phyloP scores from a whole-genome alignment of 768 basidiomycete genomes.

The Dentipellis fragilis region DNA sequence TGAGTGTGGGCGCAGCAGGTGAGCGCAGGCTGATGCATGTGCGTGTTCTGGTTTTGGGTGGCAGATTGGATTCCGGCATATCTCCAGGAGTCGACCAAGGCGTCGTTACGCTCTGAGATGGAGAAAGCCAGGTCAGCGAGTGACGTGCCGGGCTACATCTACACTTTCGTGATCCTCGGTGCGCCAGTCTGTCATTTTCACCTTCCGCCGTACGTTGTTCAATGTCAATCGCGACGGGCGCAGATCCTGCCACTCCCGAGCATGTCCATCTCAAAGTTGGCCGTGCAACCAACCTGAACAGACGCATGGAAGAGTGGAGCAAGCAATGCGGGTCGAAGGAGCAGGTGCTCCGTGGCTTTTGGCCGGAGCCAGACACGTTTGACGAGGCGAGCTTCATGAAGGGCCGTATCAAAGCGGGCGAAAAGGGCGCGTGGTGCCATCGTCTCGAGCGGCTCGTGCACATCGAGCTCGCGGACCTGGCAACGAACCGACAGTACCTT shows the following conservation, averaged over 20 bases:
- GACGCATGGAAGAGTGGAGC: slow-evolving; percentile 69
- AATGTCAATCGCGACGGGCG: no score
- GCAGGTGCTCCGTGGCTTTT: slow-evolving; percentile 65
- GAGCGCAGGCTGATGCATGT: no score
- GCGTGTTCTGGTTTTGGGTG: no score
- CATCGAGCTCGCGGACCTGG: slow-evolving; percentile 67
- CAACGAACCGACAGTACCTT: slow-evolving; percentile 48
- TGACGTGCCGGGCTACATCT: slow-evolving; percentile 71
- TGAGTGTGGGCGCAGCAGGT: no score
- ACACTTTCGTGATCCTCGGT: slow-evolving; percentile 75
- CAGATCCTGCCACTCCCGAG: slow-evolving; percentile 25
- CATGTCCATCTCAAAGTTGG: slow-evolving; percentile 70
- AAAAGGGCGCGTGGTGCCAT: slow-evolving; percentile 57
- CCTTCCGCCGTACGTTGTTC: not conserved
- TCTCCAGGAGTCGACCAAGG: slow-evolving; percentile 49
- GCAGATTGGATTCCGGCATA: slow-evolving; percentile 66
- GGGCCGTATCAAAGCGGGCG: slow-evolving; percentile 51
- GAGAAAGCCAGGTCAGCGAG: slow-evolving; percentile 38
- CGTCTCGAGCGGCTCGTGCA: slow-evolving; percentile 73
- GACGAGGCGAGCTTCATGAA: slow-evolving; percentile 35
- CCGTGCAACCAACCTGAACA: slow-evolving; percentile 60
- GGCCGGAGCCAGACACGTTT: slow-evolving; percentile 45
- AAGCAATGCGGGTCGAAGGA: slow-evolving; percentile 75
- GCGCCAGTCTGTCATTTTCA: slow-evolving; percentile 7
- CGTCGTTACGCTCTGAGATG: slow-evolving; percentile 46